These are phyloP conservation scores for Hordeum pubiflorum DNA, from an alignment of 202 grass and related monocot genomes.

Conservation along the genomic window DNA sequence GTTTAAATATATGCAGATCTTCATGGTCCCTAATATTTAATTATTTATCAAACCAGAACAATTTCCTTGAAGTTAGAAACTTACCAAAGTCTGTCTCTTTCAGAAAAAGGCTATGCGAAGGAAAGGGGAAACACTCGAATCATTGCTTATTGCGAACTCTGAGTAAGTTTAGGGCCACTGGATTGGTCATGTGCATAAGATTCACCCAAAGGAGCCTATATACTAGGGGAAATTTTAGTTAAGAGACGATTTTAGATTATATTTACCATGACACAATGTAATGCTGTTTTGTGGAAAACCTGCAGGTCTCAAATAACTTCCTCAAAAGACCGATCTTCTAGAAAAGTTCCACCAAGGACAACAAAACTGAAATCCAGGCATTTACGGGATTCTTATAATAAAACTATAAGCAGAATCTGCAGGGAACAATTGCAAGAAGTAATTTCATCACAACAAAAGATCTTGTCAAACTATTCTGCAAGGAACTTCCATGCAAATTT, in stretches of 20 bases:
- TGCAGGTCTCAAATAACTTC: slow-evolving; percentile 38
- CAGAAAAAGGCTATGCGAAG: slow-evolving; percentile 70
- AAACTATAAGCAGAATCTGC: slow-evolving; percentile 40
- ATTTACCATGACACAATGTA: slow-evolving; percentile 23
- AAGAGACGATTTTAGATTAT: slow-evolving; percentile 3
- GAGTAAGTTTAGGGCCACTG: slow-evolving; percentile 47
- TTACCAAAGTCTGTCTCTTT: slow-evolving; percentile 36
- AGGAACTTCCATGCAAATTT: slow-evolving; percentile 37
- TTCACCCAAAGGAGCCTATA: not conserved
- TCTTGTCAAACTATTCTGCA: slow-evolving; percentile 47
- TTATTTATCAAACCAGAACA: not conserved
- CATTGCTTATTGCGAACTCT: slow-evolving; percentile 56
- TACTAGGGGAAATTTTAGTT: not conserved
- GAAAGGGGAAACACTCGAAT: slow-evolving; percentile 85
- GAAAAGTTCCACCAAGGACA: slow-evolving; percentile 55
- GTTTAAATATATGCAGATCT: slow-evolving; percentile 18
- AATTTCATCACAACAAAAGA: slow-evolving; percentile 70
- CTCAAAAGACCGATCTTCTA: slow-evolving; percentile 50
- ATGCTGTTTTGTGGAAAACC: slow-evolving; percentile 22
- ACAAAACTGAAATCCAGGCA: slow-evolving; percentile 69
- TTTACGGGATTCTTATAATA: slow-evolving; percentile 39
- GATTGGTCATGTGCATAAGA: slow-evolving; percentile 14
- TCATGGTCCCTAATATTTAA: not conserved
- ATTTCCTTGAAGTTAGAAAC: not conserved
- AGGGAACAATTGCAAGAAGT: slow-evolving; percentile 64